Evolutionary conservation across 2,329 filamentous ascomycete genomes (phyloP), one percentile per base, ranked within the genome.

Genomic region (Cladophialophora exuberans): DNA sequence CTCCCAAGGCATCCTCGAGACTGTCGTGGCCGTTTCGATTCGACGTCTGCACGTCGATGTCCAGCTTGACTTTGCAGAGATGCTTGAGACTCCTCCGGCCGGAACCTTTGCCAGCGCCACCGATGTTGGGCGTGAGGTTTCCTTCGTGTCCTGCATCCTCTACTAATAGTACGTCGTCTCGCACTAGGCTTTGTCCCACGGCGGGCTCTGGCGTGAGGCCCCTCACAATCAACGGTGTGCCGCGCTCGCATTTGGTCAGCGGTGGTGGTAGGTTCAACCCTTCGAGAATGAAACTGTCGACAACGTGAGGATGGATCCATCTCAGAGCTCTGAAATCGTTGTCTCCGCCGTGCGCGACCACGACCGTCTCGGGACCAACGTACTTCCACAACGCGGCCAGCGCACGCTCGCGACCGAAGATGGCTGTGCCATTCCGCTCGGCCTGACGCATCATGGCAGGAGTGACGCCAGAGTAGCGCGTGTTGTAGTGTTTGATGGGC

Each of bases 391-490:
- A 52, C 2, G 69, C 70, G 2, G 65, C 53, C 1, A 79, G 70
- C 0, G 79, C 79, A 2, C 67, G 70, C 22, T 72, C 2, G 22
- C 46, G 33, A 15, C 46, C 46, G 23, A 23, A n/a, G 23, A 49
- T 49, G 6, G 46, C 46, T 6, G 46, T 39, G 46, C 35, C 6
- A 3, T 13, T 9, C 6, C 63, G 66, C 1, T 67, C 65, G 3
- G 73, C 75, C 0, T 66, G 57, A 2, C 71, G 58, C 66, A 83
- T 73, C 17, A 71, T 69, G 2, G 53, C 55, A 23, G 64, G 64
- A 0, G 71, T 74, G 2, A 84, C 73, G 1, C 81, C 81, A 0
- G 80, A 81, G 56, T 66, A 81, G 2, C 66, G 69, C 0, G 78
- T 82, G 62, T 81, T 79, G 62, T 75, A 75, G 61, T 83, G 75